phyloP scores from a whole-genome alignment of 2,329 filamentous ascomycete genomes.

The Penicillium sumatraense region DNA sequence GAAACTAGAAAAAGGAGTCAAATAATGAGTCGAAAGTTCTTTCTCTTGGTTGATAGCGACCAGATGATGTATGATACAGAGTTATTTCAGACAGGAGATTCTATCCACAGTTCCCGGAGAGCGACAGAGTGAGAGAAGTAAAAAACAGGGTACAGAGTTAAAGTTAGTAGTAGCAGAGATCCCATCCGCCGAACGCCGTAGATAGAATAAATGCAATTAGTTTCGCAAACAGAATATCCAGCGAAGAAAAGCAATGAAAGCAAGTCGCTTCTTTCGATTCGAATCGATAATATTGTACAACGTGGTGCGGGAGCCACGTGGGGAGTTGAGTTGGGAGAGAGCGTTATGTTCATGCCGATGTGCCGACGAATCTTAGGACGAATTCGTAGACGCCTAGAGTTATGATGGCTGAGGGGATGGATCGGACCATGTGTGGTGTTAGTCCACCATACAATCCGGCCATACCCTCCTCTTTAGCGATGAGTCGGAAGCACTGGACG shows the following conservation, averaged over 20 bases:
- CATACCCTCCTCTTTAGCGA: constrained; percentile 42
- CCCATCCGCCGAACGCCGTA: constrained; percentile 17
- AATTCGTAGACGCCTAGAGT: constrained; percentile 45
- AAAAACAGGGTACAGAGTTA: not conserved
- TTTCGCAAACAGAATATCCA: constrained; percentile 11
- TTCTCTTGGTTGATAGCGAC: constrained; percentile 6
- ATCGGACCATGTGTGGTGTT: constrained; percentile 41
- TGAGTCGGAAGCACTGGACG: constrained; percentile 39
- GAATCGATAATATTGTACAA: constrained; percentile 25
- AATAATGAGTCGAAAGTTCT: not conserved
- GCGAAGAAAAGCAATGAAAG: constrained; percentile 1
- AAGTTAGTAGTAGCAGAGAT: not conserved
- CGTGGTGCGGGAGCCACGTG: not conserved
- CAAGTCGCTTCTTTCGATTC: constrained; percentile 2
- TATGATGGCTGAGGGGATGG: constrained; percentile 42
- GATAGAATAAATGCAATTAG: constrained; percentile 25
- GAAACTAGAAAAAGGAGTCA: not conserved
- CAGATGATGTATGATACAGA: constrained; percentile 22
- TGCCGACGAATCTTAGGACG: constrained; percentile 32
- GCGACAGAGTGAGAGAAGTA: no score
- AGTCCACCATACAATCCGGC: constrained; percentile 42
- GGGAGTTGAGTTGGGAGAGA: not conserved
- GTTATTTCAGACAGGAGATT: constrained; percentile 22
- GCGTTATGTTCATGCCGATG: constrained; percentile 8
- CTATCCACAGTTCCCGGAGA: constrained; percentile 20